Conservation (phyloP, 495 filamentous ascomycete genomes). For the Aspergillus biplanus region DNA sequence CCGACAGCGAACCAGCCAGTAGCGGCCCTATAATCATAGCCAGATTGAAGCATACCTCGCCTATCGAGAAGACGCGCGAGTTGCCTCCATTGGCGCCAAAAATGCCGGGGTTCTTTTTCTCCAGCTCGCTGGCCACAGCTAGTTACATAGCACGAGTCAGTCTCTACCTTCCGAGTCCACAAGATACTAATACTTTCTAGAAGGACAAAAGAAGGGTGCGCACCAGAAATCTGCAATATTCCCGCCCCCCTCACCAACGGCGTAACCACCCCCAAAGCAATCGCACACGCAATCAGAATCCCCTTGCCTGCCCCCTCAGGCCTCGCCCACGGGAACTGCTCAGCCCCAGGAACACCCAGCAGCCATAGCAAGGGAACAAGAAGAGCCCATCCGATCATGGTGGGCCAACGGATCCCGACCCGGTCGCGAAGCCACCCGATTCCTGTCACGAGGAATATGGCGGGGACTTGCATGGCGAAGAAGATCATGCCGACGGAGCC, state of each 20-base stretch:
- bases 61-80: slow-evolving; percentile 41
- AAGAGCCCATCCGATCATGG: slow-evolving; percentile 27
- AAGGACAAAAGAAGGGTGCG: not conserved
- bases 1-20: slow-evolving; percentile 35
- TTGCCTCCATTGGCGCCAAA: slow-evolving; percentile 42
- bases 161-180: not conserved
- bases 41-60: slow-evolving; percentile 39
- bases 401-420: slow-evolving; percentile 28
- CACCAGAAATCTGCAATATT: not conserved
- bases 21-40: slow-evolving; percentile 42
- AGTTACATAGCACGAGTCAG: not conserved
- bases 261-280: slow-evolving; percentile 17
- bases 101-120: slow-evolving; percentile 30
- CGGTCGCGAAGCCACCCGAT: slow-evolving; percentile 37
- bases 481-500: slow-evolving; percentile 35
- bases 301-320: slow-evolving; percentile 21
- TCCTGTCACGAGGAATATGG: slow-evolving; percentile 27
- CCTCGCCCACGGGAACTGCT: slow-evolving; percentile 24
- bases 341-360: slow-evolving; percentile 28
- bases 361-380: slow-evolving; percentile 19
- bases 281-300: slow-evolving; percentile 24
- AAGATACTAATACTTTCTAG: too few species aligned
- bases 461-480: slow-evolving; percentile 32
- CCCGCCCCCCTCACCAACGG: not conserved
- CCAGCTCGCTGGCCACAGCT: slow-evolving; percentile 20